Base-by-base conservation (phyloP, 345 rosid genomes). In the Gossypium mustelinum region DNA sequence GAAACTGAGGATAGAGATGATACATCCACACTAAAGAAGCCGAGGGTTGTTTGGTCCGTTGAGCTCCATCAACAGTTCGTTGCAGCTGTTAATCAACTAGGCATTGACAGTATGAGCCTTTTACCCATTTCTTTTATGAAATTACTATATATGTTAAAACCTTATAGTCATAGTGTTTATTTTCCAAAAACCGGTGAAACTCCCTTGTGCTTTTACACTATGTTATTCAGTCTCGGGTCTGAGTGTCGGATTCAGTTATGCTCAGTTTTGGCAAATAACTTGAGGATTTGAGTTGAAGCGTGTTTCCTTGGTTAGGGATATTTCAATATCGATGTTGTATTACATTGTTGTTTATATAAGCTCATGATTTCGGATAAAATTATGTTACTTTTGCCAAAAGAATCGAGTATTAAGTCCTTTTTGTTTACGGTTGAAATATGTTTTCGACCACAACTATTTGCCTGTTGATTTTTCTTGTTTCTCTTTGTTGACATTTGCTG, bases 31-130 rank as follows among this genome's bases (percentile, higher is more conserved):
- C 75, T 91, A 47, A 94, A 91, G 88, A 92, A 89, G 82, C 87
- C 92, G 0, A 92, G 96, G 24, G 92, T 95, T 11, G 93, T 91
- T 67, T 95, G 99, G 99, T 90, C 97, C 0, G 87, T 85, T 65
- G 91, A 94, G 45, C 92, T 95, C 77, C 99, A 95, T 78, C 94
- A 89, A 52, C 94, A 90, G 73, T 95, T 95, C 80, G 91, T 93
- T 16, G 89, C 86, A 3, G 99, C 99, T 7, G 90, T 95, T 24
- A 88, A 89, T 80, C 97, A 91, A 61, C 88, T 93, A 11, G 97
- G 99, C 43, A 86, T 91, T 1, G 97, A 91, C 78, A 92, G 98
- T 94, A 91, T 2, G 64, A 59, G 17, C 25, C 41, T 5, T 59
- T 59, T 59, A 25, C 64, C 64, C 41, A 59, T 59, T 59, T 59